A percentile compares a stretch with the other conserved stretches of the same genome.
These are phyloP conservation scores for Discostella stelligera DNA, from an alignment of 352 stramenopile genomes.

Conservation along the genomic window DNA sequence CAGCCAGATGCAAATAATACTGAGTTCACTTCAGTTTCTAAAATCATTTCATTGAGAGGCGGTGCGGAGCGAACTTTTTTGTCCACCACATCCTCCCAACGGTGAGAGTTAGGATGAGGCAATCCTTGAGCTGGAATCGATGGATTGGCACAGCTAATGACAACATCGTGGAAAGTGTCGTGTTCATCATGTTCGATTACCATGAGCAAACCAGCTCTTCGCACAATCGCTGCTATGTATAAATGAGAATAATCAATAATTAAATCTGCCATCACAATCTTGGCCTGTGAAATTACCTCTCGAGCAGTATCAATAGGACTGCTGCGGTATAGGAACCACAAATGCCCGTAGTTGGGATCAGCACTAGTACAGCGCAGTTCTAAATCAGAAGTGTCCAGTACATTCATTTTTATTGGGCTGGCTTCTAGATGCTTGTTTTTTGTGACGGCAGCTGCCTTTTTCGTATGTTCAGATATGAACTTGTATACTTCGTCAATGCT, in stretches of 20 bases:
- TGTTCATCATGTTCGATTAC: slow-evolving; percentile 35
- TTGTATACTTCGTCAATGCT: slow-evolving; percentile 41
- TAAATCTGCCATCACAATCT: slow-evolving; percentile 55
- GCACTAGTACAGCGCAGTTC: slow-evolving; percentile 83
- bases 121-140: slow-evolving; percentile 14
- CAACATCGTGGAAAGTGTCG: not conserved
- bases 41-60: slow-evolving; percentile 69
- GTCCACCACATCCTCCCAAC: slow-evolving; percentile 57
- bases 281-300: slow-evolving; percentile 58
- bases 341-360: slow-evolving; percentile 88
- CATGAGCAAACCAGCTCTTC: slow-evolving; percentile 49
- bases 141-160: slow-evolving; percentile 16
- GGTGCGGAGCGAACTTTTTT: slow-evolving; percentile 48
- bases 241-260: slow-evolving; percentile 62
- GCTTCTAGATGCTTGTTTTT: slow-evolving; percentile 45
- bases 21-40: slow-evolving; percentile 51
- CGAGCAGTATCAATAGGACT: slow-evolving; percentile 64
- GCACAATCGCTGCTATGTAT: slow-evolving; percentile 71
- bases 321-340: slow-evolving; percentile 87
- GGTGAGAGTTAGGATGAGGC: slow-evolving; percentile 19
- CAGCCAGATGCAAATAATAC: slow-evolving; percentile 68
- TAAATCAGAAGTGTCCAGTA: slow-evolving; percentile 65
- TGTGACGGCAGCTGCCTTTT: slow-evolving; percentile 45
- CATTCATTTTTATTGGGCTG: slow-evolving; percentile 48
- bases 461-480: slow-evolving; percentile 40